These are phyloP conservation scores for Apiospora pterosperma DNA, from an alignment of 2,329 filamentous ascomycete species.

Conservation along the genomic window DNA sequence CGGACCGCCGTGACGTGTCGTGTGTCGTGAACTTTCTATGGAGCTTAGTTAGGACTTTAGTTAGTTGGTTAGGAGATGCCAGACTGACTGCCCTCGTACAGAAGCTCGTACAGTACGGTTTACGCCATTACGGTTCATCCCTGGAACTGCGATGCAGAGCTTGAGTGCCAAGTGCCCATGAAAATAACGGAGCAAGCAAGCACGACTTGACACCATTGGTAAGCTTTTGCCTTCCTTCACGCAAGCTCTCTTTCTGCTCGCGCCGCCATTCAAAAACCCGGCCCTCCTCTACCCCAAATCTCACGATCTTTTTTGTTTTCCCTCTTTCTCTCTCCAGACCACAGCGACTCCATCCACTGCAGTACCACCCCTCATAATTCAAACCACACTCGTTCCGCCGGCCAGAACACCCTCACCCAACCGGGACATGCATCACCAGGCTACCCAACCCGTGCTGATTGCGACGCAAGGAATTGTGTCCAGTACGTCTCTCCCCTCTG, in stretches of 20 bases:
- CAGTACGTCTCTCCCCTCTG: background rate
- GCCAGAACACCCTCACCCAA: background rate
- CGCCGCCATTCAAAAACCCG: background rate
- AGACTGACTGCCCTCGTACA: too few relatives aligned
- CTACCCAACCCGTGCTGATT: background rate
- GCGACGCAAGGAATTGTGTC: conserved; percentile 1
- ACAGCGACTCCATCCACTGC: background rate
- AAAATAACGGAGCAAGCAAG: background rate
- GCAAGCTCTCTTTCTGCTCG: background rate
- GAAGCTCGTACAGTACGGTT: background rate
- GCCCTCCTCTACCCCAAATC: background rate
- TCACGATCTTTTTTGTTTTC: background rate
- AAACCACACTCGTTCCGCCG: background rate
- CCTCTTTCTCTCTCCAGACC: background rate
- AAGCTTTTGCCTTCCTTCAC: background rate
- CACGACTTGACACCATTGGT: conserved; percentile 3
- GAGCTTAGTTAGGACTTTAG: too few relatives aligned
- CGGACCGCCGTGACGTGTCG: conserved; percentile 2
- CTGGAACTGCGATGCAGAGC: too few relatives aligned
- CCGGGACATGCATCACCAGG: background rate
- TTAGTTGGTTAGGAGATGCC: too few relatives aligned
- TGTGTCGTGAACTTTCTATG: background rate
- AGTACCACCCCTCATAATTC: background rate
- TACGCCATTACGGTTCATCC: background rate
- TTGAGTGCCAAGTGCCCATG: background rate